phyloP scores from a whole-genome alignment of 345 rosid species.

The Euclidium syriacum region DNA sequence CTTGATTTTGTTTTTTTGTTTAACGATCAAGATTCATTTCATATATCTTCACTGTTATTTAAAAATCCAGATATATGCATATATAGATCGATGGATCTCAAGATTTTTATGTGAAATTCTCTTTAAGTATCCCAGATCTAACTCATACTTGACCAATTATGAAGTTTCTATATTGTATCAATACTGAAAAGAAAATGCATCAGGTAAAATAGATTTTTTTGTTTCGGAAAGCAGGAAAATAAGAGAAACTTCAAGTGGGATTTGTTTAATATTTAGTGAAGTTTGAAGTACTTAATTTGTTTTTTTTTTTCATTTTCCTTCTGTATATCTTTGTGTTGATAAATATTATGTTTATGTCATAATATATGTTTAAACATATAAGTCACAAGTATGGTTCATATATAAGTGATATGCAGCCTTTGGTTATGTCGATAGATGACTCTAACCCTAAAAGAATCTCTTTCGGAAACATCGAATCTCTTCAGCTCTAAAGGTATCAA shows the following conservation, averaged over 20 bases:
- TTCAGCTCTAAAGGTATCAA: too few species aligned
- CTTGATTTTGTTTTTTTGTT: background rate
- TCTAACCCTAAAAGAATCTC: too few species aligned
- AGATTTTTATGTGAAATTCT: background rate
- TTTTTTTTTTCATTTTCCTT: background rate
- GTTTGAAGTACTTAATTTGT: background rate
- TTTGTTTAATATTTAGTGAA: background rate
- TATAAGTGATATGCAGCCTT: too few species aligned
- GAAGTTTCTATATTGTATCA: background rate
- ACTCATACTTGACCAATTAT: background rate
- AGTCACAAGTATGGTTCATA: too few species aligned
- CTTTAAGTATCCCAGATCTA: background rate
- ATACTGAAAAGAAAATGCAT: background rate
- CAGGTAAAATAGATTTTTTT: background rate
- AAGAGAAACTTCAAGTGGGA: background rate
- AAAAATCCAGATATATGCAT: background rate
- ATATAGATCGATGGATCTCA: background rate
- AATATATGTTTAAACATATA: background rate
- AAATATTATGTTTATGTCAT: background rate
- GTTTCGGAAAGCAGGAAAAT: background rate
- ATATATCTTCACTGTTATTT: background rate
- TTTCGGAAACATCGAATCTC: too few species aligned
- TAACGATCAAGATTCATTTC: background rate
- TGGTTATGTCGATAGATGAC: too few species aligned
- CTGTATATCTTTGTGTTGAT: background rate